Conservation (phyloP, 31 red algal genomes). For the Asparagopsis taxiformis region DNA sequence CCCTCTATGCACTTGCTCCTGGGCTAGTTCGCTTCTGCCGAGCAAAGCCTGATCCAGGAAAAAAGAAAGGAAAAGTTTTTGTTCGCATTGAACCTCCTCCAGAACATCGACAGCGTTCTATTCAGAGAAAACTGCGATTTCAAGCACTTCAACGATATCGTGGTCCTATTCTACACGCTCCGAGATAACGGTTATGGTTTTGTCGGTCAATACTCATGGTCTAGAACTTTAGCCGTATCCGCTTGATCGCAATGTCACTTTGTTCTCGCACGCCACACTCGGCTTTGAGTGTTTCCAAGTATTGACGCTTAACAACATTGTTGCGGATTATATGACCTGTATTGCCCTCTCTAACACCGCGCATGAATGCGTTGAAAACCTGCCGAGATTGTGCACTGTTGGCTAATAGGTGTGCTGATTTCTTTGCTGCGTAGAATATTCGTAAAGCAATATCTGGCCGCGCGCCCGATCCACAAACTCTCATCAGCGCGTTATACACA, state of each 20-base stretch:
- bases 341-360: conserved; percentile 2
- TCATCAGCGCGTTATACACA: conserved; percentile 25
- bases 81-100: conserved; percentile 53
- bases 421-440: conserved; percentile 29
- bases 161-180: conserved; percentile 58
- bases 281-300: conserved; percentile 1
- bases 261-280: conserved; percentile 11
- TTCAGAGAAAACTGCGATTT: conserved; percentile 31
- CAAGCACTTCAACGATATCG: conserved; percentile 44
- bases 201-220: too few relatives aligned
- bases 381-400: conserved; percentile 9
- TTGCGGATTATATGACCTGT: neutral
- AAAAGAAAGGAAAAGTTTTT: conserved; percentile 38
- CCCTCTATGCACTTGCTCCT: conserved; percentile 60
- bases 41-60: conserved; percentile 5
- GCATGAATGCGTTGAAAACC: conserved; percentile 24
- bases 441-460: conserved; percentile 20
- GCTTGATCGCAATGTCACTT: neutral
- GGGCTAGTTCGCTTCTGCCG: conserved; percentile 62
- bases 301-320: conserved; percentile 10
- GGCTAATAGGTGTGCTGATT: neutral
- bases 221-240: conserved; percentile 20
- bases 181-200: conserved; percentile 36
- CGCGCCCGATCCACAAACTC: conserved; percentile 15
- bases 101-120: conserved; percentile 30